Base-by-base conservation (phyloP, 768 basidiomycete species). In the Tricholoma bakamatsutake region DNA sequence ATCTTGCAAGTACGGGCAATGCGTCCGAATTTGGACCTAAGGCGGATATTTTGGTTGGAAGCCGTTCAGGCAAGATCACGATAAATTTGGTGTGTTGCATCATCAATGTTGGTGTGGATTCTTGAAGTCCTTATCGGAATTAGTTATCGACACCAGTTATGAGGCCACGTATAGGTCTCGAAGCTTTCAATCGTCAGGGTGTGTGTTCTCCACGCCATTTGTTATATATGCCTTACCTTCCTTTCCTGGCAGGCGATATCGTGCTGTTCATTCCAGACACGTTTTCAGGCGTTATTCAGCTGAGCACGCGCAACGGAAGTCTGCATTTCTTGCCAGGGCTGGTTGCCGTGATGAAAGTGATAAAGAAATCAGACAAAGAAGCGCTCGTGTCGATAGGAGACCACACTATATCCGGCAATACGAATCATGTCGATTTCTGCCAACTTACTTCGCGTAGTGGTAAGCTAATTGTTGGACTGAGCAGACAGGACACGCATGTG, bases 381-480 rank as follows among this genome's bases (percentile, higher is more conserved):
- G 66, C 67, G 0, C 70, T 79, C 17, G 61, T 77, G 24, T 65
- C 76, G 53, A 63, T 74, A 47, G 76, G 71, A 10, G 61, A 65
- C 28, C 65, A 67, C 40, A 57, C 39, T 11, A 28, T 39, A 12
- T 49, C 45, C 39, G 49, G 46, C 35, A 58, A 49, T 54, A 57
- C 45, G 48, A 61, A 55, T 1, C 69, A 67, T 43, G 61, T 70
- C 33, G 72, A 79, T 51, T 75, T 73, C 49, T 77, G 78, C 60
- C 68, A 74, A 47, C 58, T 78, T 27, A 63, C 51, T 27, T 66
- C 76, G 15, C 66, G 67, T 17, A 64, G 58, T 39, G 79, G 78
- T 11, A 71, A 68, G 47, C 58, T 80, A 33, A 60, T 74, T n/a
- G 64, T 81, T 7, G 78, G 79, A 27, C 56, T 80, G 49, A 70